Conservation (phyloP, 192 early-diverging fungal genomes). For the Podila clonocystis region DNA sequence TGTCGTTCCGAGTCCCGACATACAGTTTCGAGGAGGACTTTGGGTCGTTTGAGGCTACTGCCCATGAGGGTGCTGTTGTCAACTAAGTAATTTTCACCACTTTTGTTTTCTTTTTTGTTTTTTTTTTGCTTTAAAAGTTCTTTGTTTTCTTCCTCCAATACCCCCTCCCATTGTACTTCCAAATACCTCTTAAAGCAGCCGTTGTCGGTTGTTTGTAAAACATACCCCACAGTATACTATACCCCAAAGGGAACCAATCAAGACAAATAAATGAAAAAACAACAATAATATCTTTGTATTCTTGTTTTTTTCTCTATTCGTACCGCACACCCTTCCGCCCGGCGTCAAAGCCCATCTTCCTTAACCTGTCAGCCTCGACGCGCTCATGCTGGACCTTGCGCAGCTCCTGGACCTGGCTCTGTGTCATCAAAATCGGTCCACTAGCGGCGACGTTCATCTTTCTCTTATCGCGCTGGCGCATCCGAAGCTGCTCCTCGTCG, state of each 20-base stretch:
- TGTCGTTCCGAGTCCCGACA: constrained; percentile 23
- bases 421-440: constrained; percentile 40
- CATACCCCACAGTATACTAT: background rate
- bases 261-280: constrained; percentile 11
- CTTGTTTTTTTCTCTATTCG: constrained; percentile 40
- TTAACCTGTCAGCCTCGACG: constrained; percentile 60
- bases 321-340: constrained; percentile 64
- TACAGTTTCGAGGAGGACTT: constrained; percentile 32
- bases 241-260: background rate
- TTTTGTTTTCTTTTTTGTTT: constrained; percentile 1
- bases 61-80: background rate
- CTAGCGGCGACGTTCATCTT: constrained; percentile 19
- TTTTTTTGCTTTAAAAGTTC: constrained; percentile 1
- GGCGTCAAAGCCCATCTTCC: constrained; percentile 61
- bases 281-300: background rate
- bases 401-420: constrained; percentile 59
- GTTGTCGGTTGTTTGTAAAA: no score
- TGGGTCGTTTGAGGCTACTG: background rate
- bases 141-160: background rate
- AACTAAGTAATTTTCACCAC: background rate
- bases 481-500: constrained; percentile 62
- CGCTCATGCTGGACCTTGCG: constrained; percentile 53
- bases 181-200: background rate
- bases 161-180: background rate
- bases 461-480: constrained; percentile 29